Base-by-base conservation (phyloP, 176 grass and related monocot species). In the Oryza glaberrima region DNA sequence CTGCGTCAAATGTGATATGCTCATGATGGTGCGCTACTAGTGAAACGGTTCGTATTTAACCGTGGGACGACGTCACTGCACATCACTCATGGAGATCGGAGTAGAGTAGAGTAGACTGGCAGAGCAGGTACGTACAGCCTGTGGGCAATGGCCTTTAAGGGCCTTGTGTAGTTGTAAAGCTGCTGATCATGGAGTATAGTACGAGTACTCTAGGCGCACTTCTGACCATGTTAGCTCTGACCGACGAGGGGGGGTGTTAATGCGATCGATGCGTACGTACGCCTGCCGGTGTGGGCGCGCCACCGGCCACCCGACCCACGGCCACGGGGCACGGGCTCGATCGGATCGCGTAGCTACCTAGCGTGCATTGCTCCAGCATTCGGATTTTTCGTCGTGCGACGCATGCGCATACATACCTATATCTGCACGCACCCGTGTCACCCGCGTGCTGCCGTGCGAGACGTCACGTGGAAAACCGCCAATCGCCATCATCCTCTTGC, bases 191-290 rank as follows among this genome's bases (percentile, higher is more conserved):
- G 6, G 17, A 58, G 52, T 58, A 58, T 52, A 16, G 49, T 52
- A 52, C 49, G 12, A 52, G 47, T 49, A 49, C 47, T 49, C 47
- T 49, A 49, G 47, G 47, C 47, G 3, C 69, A 51, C 44, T 16
- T 44, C 43, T 9, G 40, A 41, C 40, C 8, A 41, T 9, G 10
- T 41, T 41, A 41, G 40, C 11, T 76, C 44, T 56, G 52, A 78
- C 52, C 11, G 60, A 8, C 17, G 19, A 40, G 61, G 23, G 14
- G 14, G 15, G 10, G 79, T 51, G 65, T 77, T 65, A 77, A 77
- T 77, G 79, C 65, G 73, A 88, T 71, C 46, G 60, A 54, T 77
- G 61, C 61, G 63, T 64, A 3, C 40, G 68, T 22, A 78, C 48
- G 30, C 70, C 36, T 5, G 26, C 19, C 9, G 79, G 85, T 36